Conservation (phyloP, 1,139 yeast species). For the Kodamaea derodonti region DNA sequence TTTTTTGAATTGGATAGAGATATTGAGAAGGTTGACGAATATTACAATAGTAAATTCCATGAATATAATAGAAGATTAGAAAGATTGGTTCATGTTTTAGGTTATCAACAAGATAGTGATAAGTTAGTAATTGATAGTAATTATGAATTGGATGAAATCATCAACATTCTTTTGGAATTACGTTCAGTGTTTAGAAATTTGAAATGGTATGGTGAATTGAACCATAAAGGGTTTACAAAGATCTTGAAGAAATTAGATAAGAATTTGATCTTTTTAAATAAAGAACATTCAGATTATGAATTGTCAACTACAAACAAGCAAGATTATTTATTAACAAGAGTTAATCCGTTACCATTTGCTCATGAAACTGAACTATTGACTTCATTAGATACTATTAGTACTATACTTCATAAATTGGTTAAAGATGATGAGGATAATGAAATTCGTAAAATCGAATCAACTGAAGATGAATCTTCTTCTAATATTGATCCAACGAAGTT, state of each 20-base stretch:
- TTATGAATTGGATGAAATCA: constrained; percentile 77
- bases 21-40: constrained; percentile 75
- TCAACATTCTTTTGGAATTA: constrained; percentile 71
- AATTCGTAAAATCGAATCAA: background rate
- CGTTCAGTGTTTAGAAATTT: constrained; percentile 76
- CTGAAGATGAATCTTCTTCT: background rate
- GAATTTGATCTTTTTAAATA: constrained; percentile 39
- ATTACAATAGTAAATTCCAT: constrained; percentile 65
- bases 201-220: constrained; percentile 91
- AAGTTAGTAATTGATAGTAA: constrained; percentile 34
- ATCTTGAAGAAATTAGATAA: constrained; percentile 90
- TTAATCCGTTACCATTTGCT: constrained; percentile 75
- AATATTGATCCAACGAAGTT: constrained; percentile 5
- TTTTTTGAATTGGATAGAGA: constrained; percentile 79
- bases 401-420: constrained; percentile 42
- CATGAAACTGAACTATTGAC: constrained; percentile 57
- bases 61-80: constrained; percentile 73
- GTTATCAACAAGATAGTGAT: constrained; percentile 23
- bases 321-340: constrained; percentile 63
- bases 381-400: constrained; percentile 54
- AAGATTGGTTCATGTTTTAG: constrained; percentile 37
- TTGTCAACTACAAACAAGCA: constrained; percentile 63
- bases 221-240: constrained; percentile 85
- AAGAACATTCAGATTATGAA: constrained; percentile 10
- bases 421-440: constrained; percentile 13